These are phyloP conservation scores for Annulohypoxylon bovei DNA, from an alignment of 495 filamentous ascomycete species.

Conservation along the genomic window DNA sequence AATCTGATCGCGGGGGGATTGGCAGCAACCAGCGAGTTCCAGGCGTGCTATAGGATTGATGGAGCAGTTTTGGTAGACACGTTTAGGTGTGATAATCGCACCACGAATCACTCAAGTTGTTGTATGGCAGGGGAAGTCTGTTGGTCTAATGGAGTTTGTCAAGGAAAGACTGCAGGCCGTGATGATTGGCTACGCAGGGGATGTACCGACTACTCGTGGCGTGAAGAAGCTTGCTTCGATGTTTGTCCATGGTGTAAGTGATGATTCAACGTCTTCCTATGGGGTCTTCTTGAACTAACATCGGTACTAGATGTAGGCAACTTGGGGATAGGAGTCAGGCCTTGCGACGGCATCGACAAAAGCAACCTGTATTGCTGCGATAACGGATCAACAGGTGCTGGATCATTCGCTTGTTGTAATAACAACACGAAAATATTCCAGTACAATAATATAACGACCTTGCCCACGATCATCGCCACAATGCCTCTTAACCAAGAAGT, in stretches of 20 bases:
- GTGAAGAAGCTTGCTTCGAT: constrained; percentile 14
- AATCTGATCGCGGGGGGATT: background rate
- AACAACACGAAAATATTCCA: constrained; percentile 6
- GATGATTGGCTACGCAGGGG: constrained; percentile 18
- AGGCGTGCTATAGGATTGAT: constrained; percentile 22
- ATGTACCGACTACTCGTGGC: constrained; percentile 24
- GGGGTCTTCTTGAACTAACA: background rate
- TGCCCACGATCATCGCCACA: constrained; percentile 24
- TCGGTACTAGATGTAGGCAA: background rate
- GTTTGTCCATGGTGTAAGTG: constrained; percentile 22
- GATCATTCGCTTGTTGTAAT: constrained; percentile 31
- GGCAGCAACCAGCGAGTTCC: constrained; percentile 1
- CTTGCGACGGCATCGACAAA: constrained; percentile 22
- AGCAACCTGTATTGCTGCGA: constrained; percentile 30
- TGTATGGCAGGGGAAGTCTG: constrained; percentile 12
- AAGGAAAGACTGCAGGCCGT: background rate
- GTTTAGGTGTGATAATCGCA: constrained; percentile 19
- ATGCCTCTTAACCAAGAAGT: background rate
- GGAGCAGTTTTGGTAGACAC: background rate
- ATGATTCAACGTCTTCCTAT: background rate
- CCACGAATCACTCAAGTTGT: constrained; percentile 23
- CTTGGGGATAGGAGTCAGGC: background rate
- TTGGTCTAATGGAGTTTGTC: constrained; percentile 30
- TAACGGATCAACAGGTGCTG: constrained; percentile 12
- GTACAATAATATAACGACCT: constrained; percentile 16